Base-by-base conservation (phyloP, 208 protist species). In the Tetramitus jugosus region DNA sequence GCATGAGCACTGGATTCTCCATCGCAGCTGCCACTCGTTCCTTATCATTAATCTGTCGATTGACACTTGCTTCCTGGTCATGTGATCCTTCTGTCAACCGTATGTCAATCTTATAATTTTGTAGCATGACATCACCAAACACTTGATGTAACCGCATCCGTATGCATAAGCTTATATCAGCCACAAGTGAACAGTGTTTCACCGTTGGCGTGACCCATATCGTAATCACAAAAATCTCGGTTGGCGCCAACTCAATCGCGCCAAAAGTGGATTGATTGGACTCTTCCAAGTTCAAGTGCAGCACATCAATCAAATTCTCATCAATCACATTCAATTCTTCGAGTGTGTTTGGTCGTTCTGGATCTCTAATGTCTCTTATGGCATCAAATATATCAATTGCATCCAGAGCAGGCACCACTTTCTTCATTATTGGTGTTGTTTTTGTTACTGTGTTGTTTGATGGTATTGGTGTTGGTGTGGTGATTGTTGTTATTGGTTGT, bases 21-120 rank as follows among this genome's bases (percentile, higher is more conserved):
- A 99, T 86, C 39, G 97, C 97, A 8, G 97, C 97, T 3, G 93
- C 90, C 26, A 98, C 94, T 42, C 97, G 81, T 83, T 99, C 97
- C 87, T 99, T 99, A 82, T 99, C 97, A 79, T 95, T 96, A 2
- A 99, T 91, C 84, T 99, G 97, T 86, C 99, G 98, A 83, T 98
- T 99, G 60, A 99, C 94, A 80, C 91, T 88, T 82, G 91, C 87
- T 83, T 96, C 94, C 80, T 94, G 88, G n/a, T 94, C 84, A 82
- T 98, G 95, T 7, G 93, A 91, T 60, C 95, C 95, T 13, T 92
- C 89, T 0, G 91, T 88, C 33, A 98, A 87, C 71, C 85, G 87
- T 37, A 98, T 85, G 76, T 96, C 91, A 20, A 98, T 81, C 81
- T 98, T 98, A 43, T 94, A 97, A 37, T 90, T 82, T 37, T 80